phyloP scores from a whole-genome alignment of 331 rosid species.

The Stylosanthes scabra region DNA sequence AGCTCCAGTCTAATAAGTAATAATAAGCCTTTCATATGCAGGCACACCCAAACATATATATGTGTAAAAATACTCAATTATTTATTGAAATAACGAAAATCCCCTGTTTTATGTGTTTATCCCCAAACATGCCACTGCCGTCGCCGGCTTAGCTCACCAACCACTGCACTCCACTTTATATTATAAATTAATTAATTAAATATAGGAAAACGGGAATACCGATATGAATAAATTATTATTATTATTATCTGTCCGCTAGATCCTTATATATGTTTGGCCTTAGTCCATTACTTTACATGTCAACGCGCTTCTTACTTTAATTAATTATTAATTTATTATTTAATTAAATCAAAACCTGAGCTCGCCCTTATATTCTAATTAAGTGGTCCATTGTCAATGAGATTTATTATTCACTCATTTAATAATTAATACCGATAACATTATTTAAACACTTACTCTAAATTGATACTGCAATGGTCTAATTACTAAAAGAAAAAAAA shows the following conservation, averaged over 20 bases:
- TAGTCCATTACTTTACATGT: constrained; percentile 8
- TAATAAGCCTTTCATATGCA: not conserved
- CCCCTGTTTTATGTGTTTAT: not conserved
- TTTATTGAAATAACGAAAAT: not conserved
- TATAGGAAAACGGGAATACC: not conserved
- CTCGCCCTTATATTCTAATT: not conserved
- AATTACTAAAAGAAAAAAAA: too few relatives aligned
- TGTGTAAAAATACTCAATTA: constrained; percentile 6
- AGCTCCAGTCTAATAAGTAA: not conserved
- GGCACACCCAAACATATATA: constrained; percentile 1
- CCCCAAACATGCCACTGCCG: constrained; percentile 32
- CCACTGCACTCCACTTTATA: constrained; percentile 37
- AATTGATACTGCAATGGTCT: not conserved
- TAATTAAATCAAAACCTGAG: constrained; percentile 4
- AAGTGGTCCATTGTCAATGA: constrained; percentile 3
- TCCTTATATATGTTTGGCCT: not conserved
- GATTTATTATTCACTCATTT: not conserved
- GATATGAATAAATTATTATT: not conserved
- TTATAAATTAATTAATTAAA: not conserved
- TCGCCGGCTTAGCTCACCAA: constrained; percentile 18
- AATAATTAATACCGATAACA: not conserved
- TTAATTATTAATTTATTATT: constrained; percentile 15
- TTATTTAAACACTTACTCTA: not conserved
- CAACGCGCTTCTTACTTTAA: constrained; percentile 39
- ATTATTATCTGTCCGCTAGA: not conserved